Conservation (phyloP, 2,329 filamentous ascomycete species). For the Colletotrichum sp. region DNA sequence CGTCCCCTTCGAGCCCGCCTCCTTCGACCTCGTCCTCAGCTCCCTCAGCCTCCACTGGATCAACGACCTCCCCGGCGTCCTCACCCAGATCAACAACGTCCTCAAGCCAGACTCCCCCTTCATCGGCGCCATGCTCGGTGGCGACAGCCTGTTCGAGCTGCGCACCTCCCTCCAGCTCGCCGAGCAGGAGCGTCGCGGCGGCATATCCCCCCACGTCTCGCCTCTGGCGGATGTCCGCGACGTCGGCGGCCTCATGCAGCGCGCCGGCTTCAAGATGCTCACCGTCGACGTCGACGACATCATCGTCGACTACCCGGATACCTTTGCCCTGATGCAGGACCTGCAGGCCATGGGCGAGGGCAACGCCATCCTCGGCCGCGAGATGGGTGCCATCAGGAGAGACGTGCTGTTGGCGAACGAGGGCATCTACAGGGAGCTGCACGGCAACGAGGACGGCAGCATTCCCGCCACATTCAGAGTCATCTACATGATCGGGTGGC, state of each 20-base stretch:
- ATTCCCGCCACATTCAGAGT: conserved; percentile 92
- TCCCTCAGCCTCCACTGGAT: conserved; percentile 95
- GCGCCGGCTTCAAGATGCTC: conserved; percentile 91
- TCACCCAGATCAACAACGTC: conserved; percentile 83
- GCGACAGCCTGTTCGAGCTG: conserved; percentile 91
- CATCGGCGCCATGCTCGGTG: conserved; percentile 94
- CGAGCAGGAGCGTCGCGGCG: conserved; percentile 88
- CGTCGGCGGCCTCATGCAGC: conserved; percentile 83
- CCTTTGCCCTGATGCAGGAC: conserved; percentile 90
- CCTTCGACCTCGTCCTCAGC: conserved; percentile 90
- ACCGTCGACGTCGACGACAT: conserved; percentile 98
- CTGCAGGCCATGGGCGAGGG: conserved; percentile 96
- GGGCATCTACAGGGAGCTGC: conserved; percentile 85
- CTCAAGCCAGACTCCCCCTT: conserved; percentile 92
- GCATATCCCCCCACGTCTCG: conserved; percentile 88
- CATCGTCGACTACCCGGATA: conserved; percentile 90
- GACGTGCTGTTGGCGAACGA: conserved; percentile 90
- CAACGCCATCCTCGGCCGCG: conserved; percentile 86
- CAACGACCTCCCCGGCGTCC: conserved; percentile 88
- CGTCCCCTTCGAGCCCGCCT: conserved; percentile 75
- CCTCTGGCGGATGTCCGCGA: conserved; percentile 92
- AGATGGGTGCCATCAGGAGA: conserved; percentile 76
- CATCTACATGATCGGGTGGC: conserved; percentile 99
- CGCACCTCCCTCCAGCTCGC: conserved; percentile 92
- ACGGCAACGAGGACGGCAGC: conserved; percentile 79